A percentile compares a stretch with the other conserved stretches of the same genome.
These are phyloP conservation scores for Drechmeria coniospora DNA, from an alignment of 2,329 filamentous ascomycete genomes.

Conservation along the genomic window DNA sequence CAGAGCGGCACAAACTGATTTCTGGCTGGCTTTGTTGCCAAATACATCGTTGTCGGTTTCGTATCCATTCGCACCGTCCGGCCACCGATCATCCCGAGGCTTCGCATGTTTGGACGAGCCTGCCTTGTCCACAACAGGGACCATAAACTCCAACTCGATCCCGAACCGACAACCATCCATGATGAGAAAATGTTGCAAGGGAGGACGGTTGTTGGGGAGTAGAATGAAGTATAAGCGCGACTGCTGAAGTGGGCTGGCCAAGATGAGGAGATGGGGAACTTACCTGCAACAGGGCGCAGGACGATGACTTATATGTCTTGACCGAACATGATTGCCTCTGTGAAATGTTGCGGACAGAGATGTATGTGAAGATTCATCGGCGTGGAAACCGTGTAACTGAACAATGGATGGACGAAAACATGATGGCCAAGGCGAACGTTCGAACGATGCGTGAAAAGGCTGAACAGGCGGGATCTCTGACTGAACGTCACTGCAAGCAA, in stretches of 20 bases:
- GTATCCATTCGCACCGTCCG: background rate
- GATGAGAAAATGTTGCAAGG: background rate
- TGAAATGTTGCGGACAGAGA: too few species aligned
- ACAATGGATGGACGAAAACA: too few species aligned
- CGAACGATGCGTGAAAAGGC: too few species aligned
- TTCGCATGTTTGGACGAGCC: background rate
- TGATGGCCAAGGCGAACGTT: too few species aligned
- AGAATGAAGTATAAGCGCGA: background rate
- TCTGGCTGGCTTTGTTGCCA: background rate
- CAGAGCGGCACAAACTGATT: constrained; percentile 8
- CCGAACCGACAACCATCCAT: constrained; percentile 5
- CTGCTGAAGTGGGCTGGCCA: background rate
- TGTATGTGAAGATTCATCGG: too few species aligned
- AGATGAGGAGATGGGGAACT: too few species aligned
- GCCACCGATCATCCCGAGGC: constrained; percentile 2
- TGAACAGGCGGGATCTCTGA: too few species aligned
- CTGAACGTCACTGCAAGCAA: too few species aligned
- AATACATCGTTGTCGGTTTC: constrained; percentile 3
- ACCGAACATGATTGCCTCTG: too few species aligned
- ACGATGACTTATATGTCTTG: too few species aligned
- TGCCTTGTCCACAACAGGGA: constrained; percentile 2
- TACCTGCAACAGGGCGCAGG: too few species aligned
- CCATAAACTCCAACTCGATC: constrained; percentile 14
- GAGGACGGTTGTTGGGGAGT: background rate
- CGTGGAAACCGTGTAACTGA: too few species aligned